Conservation (phyloP, 2,329 filamentous ascomycete genomes). For the Penicillium corylophilum region DNA sequence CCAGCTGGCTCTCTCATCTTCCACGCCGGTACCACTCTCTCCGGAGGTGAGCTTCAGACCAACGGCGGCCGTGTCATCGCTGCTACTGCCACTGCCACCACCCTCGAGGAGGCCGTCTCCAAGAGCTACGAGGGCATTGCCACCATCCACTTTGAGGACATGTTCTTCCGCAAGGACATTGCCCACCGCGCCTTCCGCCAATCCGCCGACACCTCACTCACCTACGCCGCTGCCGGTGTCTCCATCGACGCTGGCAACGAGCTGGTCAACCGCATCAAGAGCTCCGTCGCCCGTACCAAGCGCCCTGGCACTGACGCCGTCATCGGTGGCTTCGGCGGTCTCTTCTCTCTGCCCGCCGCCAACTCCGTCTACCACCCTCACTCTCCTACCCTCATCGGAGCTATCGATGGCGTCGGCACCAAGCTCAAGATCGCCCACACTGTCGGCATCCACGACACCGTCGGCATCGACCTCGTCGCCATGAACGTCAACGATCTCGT, state of each 20-base stretch:
- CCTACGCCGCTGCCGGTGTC: conserved; percentile 90
- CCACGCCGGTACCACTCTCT: conserved; percentile 80
- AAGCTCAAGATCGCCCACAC: conserved; percentile 95
- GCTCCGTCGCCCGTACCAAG: conserved; percentile 78
- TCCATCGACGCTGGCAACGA: conserved; percentile 93
- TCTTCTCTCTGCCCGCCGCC: conserved; percentile 69
- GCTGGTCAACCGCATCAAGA: conserved; percentile 89
- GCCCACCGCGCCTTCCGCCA: conserved; percentile 63
- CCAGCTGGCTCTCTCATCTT: conserved; percentile 70
- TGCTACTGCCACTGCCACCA: conserved; percentile 74
- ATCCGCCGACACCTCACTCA: conserved; percentile 55
- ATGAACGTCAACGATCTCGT: conserved; percentile 99
- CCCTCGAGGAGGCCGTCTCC: conserved; percentile 77
- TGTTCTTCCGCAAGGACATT: conserved; percentile 93
- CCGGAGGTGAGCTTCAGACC: conserved; percentile 66
- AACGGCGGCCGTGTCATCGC: conserved; percentile 91
- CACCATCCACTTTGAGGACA: conserved; percentile 77
- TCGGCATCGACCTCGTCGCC: conserved; percentile 93
- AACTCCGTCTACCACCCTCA: conserved; percentile 71
- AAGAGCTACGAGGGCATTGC: conserved; percentile 84
- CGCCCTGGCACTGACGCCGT: conserved; percentile 86
- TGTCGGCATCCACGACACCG: conserved; percentile 86
- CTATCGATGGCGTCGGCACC: conserved; percentile 94
- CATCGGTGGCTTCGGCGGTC: conserved; percentile 93
- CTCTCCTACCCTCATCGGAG: conserved; percentile 81